A percentile compares a stretch with the other conserved stretches of the same genome.
Evolutionary conservation across 495 filamentous ascomycete species (phyloP).

Genomic region (Aspergillus bridgeri): DNA sequence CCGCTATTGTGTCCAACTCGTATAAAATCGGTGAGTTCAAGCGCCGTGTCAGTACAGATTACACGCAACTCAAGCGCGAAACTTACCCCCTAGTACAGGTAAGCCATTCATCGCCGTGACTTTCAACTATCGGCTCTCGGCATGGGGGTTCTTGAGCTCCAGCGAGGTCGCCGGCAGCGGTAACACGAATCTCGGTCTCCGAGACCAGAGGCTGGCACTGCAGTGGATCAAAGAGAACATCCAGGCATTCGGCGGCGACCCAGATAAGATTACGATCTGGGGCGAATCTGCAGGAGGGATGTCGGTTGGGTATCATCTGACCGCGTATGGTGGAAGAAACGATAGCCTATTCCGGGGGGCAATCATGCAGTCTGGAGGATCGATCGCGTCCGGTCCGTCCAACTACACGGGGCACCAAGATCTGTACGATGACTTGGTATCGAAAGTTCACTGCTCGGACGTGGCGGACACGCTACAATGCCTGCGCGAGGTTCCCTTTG

Average conservation of each 20-base stretch:
- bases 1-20: slow-evolving; percentile 48
- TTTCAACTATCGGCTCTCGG: slow-evolving; percentile 56
- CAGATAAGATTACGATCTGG: slow-evolving; percentile 64
- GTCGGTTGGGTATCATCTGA: slow-evolving; percentile 50
- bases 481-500: slow-evolving; percentile 44
- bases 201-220: slow-evolving; percentile 59
- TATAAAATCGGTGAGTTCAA: slow-evolving; percentile 39
- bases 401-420: slow-evolving; percentile 34
- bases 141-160: slow-evolving; percentile 51
- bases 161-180: slow-evolving; percentile 35
- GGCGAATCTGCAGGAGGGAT: slow-evolving; percentile 60
- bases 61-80: neutral
- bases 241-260: slow-evolving; percentile 51
- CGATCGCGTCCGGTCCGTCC: slow-evolving; percentile 31
- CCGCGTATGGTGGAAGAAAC: slow-evolving; percentile 48
- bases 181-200: slow-evolving; percentile 53
- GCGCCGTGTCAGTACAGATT: neutral
- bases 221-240: slow-evolving; percentile 62
- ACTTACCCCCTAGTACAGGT: slow-evolving; percentile 3
- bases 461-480: slow-evolving; percentile 42
- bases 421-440: slow-evolving; percentile 38
- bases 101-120: slow-evolving; percentile 60
- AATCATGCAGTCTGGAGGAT: slow-evolving; percentile 47
- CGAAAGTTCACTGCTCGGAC: slow-evolving; percentile 30
- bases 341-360: slow-evolving; percentile 43